phyloP scores from a whole-genome alignment of 768 basidiomycete genomes.

The Chalciporus sphaerocephalus region DNA sequence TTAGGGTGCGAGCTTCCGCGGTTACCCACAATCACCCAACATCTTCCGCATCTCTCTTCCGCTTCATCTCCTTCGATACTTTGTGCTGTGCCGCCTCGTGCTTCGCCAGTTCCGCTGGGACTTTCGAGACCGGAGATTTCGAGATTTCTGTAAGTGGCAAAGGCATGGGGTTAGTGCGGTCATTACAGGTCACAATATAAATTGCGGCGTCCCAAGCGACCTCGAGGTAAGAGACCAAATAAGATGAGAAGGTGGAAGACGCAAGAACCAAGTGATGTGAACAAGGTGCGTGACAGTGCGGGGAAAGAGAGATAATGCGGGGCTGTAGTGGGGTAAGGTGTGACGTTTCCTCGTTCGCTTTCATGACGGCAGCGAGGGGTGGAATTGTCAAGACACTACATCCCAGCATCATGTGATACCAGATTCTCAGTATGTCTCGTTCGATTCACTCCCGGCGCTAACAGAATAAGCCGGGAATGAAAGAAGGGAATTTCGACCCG shows the following conservation, averaged over 20 bases:
- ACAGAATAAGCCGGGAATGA: not conserved
- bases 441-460: not conserved
- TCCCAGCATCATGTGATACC: not conserved
- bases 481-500: not conserved
- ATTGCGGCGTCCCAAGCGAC: not conserved
- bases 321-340: conserved; percentile 9
- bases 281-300: not conserved
- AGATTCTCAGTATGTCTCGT: not conserved
- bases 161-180: conserved; percentile 15
- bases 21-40: conserved; percentile 38
- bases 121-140: conserved; percentile 90
- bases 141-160: conserved; percentile 62
- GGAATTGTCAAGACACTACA: not conserved
- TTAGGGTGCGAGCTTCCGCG: too few relatives aligned
- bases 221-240: not conserved
- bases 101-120: conserved; percentile 80
- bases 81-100: conserved; percentile 91
- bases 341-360: not conserved
- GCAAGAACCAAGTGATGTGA: not conserved
- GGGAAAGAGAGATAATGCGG: conserved; percentile 13
- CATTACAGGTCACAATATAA: too few relatives aligned
- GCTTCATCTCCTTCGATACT: conserved; percentile 92
- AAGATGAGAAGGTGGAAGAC: not conserved
- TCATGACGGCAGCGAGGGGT: not conserved
- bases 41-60: conserved; percentile 84